Evolutionary conservation across 1,284 basidiomycete species (phyloP).

Genomic region (Tylopilus sp.): DNA sequence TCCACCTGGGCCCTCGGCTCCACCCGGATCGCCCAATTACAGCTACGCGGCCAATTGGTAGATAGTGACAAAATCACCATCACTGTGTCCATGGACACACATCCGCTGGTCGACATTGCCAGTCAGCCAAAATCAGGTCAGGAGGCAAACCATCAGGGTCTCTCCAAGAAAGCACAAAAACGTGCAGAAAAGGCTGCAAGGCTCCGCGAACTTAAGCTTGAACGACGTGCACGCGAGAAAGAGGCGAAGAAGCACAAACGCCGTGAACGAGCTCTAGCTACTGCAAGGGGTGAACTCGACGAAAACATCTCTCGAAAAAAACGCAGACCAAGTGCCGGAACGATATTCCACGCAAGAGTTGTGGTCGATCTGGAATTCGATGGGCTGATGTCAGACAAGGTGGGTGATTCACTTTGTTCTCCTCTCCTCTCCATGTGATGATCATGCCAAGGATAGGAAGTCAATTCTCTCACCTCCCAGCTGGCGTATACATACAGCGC

Average conservation of each 20-base stretch:
- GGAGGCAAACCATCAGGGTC: constrained; percentile 30
- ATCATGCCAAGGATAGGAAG: constrained; percentile 57
- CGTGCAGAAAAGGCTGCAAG: constrained; percentile 67
- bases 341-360: constrained; percentile 68
- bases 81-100: constrained; percentile 19
- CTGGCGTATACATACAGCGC: constrained; percentile 85
- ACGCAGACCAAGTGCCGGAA: constrained; percentile 33
- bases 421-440: constrained; percentile 17
- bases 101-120: constrained; percentile 4
- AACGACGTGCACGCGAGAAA: constrained; percentile 73
- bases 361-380: constrained; percentile 95
- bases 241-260: constrained; percentile 68
- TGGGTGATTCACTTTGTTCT: constrained; percentile 39
- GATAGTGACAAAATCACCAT: not conserved
- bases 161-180: constrained; percentile 82
- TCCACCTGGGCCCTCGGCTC: constrained; percentile 15
- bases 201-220: constrained; percentile 65
- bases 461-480: constrained; percentile 84
- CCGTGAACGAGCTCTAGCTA: constrained; percentile 50
- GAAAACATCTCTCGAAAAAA: constrained; percentile 45
- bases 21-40: constrained; percentile 26
- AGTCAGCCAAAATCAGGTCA: constrained; percentile 13
- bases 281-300: constrained; percentile 52
- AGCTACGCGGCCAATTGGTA: no score
- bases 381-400: constrained; percentile 91